phyloP scores from a whole-genome alignment of 805 yeast species.

The Tetrapisispora pingtungensis region DNA sequence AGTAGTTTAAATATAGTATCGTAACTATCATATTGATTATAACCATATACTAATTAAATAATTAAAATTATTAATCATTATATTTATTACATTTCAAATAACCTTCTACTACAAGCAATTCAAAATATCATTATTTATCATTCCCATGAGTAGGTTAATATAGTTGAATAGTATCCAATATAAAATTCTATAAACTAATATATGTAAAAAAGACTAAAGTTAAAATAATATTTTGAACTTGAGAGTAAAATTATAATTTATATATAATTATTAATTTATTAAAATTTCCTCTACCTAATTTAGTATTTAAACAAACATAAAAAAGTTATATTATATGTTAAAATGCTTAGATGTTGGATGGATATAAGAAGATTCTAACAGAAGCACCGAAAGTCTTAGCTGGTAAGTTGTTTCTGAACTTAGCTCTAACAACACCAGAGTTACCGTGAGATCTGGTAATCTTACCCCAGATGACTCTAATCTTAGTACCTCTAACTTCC shows the following conservation, averaged over 20 bases:
- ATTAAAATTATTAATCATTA: too few species aligned
- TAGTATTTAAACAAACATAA: conserved; percentile 4
- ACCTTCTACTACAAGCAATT: too few species aligned
- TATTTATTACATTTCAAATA: too few species aligned
- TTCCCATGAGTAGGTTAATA: too few species aligned
- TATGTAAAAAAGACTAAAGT: not conserved
- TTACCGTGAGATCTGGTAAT: conserved; percentile 98
- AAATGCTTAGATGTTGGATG: conserved; percentile 86
- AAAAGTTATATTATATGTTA: conserved; percentile 3
- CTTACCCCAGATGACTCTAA: conserved; percentile 99
- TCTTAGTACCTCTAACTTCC: conserved; percentile 97
- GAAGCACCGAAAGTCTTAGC: conserved; percentile 99
- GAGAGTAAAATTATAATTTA: conserved; percentile 3
- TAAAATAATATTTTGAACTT: not conserved
- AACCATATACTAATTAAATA: too few species aligned
- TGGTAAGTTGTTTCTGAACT: conserved; percentile 98
- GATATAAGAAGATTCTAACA: conserved; percentile 99
- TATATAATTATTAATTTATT: conserved; percentile 2
- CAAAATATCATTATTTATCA: too few species aligned
- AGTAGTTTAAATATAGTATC: too few species aligned
- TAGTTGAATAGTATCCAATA: too few species aligned
- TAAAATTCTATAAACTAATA: too few species aligned
- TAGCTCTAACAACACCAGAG: conserved; percentile 97
- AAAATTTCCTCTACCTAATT: conserved; percentile 4
- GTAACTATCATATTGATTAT: too few species aligned